A percentile compares a stretch with the other conserved stretches of the same genome.
Evolutionary conservation across 352 stramenopile species (phyloP).

Genomic region (Aphanomyces invadans): DNA sequence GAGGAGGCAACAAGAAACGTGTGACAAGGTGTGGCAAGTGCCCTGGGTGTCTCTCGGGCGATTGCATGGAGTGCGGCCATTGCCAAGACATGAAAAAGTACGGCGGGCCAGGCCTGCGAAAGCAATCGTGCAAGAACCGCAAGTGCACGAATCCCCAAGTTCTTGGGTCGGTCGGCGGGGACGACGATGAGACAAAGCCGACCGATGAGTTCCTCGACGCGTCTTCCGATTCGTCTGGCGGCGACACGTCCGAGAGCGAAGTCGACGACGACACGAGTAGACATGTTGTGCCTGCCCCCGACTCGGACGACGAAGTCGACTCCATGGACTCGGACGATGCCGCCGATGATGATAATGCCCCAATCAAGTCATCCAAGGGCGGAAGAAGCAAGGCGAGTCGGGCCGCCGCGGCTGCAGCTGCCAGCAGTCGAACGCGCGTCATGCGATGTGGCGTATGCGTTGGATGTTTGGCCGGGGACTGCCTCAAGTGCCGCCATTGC

Average conservation of each 20-base stretch:
- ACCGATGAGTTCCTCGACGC: constrained; percentile 38
- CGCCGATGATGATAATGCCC: constrained; percentile 28
- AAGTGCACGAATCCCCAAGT: constrained; percentile 71
- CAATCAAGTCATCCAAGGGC: constrained; percentile 1
- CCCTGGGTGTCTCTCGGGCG: constrained; percentile 57
- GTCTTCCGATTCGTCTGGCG: constrained; percentile 26
- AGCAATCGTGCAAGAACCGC: constrained; percentile 81
- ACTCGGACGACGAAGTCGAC: constrained; percentile 29
- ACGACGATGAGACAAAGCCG: constrained; percentile 35
- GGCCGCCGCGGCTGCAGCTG: neutral
- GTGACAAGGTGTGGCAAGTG: constrained; percentile 77
- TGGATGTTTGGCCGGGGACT: constrained; percentile 61
- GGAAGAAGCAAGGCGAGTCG: neutral
- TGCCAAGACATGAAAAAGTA: constrained; percentile 89
- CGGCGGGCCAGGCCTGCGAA: constrained; percentile 70
- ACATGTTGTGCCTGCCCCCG: too few relatives aligned
- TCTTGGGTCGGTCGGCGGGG: neutral
- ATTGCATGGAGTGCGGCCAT: constrained; percentile 82
- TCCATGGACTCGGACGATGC: constrained; percentile 21
- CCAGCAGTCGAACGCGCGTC: constrained; percentile 38
- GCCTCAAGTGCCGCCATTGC: constrained; percentile 68
- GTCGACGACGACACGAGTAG: too few relatives aligned
- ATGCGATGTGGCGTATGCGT: constrained; percentile 70
- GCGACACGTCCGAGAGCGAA: constrained; percentile 20
- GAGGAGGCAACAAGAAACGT: constrained; percentile 33